phyloP scores from a whole-genome alignment of 768 basidiomycete species.

The Ramaria rubella region DNA sequence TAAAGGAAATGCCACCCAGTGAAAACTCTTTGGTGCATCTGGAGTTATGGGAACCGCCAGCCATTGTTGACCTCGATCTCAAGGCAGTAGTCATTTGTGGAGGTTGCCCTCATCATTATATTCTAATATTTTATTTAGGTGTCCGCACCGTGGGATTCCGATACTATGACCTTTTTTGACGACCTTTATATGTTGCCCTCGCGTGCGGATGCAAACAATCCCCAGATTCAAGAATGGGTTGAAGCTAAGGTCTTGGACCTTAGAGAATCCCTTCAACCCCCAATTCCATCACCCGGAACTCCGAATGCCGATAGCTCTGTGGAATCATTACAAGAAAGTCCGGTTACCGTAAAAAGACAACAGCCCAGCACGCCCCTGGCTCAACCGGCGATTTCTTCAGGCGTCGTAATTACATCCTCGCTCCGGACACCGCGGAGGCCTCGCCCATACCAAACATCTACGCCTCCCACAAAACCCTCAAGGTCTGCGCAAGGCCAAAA shows the following conservation, averaged over 20 bases:
- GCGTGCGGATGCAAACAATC: background rate
- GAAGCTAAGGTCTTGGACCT: background rate
- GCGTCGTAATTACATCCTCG: background rate
- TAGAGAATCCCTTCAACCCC: slow-evolving; percentile 1
- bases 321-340: background rate
- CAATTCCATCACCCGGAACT: background rate
- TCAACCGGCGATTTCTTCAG: background rate
- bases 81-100: no score
- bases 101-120: no score
- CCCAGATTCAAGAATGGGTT: background rate
- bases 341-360: background rate
- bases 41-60: background rate
- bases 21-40: background rate
- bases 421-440: background rate
- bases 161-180: background rate
- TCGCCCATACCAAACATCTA: background rate
- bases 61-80: background rate
- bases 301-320: background rate
- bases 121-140: no score
- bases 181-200: background rate
- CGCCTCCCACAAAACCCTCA: background rate
- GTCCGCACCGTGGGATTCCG: background rate
- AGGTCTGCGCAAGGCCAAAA: background rate
- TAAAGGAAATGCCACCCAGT: background rate
- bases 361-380: background rate